Percentiles rank a stretch among this genome's conserved stretches.
phyloP scores from a whole-genome alignment of 345 rosid genomes.

The Syzygium aromaticum region DNA sequence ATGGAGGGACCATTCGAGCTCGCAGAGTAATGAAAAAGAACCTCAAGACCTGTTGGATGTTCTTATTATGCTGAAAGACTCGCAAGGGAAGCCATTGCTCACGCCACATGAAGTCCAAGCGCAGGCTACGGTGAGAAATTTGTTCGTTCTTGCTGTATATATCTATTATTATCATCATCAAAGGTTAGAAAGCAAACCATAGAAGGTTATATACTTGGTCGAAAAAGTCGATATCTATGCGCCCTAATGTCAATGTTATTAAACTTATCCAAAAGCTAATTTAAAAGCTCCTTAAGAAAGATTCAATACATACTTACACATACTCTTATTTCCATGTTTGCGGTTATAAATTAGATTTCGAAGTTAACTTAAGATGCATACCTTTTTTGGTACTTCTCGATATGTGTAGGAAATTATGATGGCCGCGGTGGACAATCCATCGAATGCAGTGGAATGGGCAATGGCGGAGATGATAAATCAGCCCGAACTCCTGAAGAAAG shows the following conservation, averaged over 20 bases:
- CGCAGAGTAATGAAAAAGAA: neutral
- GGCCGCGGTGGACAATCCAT: neutral
- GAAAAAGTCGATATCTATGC: neutral
- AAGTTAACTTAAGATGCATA: neutral
- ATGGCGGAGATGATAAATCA: neutral
- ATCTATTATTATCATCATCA: neutral
- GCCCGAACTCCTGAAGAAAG: neutral
- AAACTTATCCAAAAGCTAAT: neutral
- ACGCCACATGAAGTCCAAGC: neutral
- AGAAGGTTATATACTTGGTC: no score
- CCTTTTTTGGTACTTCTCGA: neutral
- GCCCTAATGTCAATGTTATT: neutral
- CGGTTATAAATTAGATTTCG: neutral
- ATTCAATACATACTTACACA: no score
- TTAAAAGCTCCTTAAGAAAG: no score
- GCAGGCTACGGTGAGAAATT: neutral
- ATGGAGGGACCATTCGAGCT: conserved; percentile 8
- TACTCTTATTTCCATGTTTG: no score
- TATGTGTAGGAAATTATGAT: neutral
- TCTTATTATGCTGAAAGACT: neutral
- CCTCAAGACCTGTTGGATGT: neutral
- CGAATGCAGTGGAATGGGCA: neutral
- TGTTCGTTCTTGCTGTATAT: neutral
- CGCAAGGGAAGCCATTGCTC: neutral
- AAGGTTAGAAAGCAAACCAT: neutral